Percentiles rank a stretch among this genome's conserved stretches.
These are phyloP conservation scores for Cercospora nicotianae DNA, from an alignment of 2,329 filamentous ascomycete genomes.

Conservation along the genomic window DNA sequence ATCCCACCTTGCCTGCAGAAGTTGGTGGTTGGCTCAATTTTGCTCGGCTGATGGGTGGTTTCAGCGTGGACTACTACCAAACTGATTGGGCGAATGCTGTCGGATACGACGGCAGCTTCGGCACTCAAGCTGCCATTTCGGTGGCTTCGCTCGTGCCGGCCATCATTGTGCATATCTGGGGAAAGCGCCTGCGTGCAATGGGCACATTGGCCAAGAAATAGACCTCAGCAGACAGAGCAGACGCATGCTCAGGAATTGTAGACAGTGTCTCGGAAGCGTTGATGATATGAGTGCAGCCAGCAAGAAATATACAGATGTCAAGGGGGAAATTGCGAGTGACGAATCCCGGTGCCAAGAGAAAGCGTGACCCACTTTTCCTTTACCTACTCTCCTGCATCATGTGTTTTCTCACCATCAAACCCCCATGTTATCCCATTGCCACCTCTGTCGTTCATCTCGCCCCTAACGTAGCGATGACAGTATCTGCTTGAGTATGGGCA, in stretches of 20 bases:
- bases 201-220: not conserved
- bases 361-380: not conserved
- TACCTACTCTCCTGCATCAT: not conserved
- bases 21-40: slow-evolving; percentile 20
- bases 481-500: not conserved
- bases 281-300: not conserved
- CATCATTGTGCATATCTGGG: not conserved
- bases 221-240: not conserved
- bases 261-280: not conserved
- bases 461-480: not conserved
- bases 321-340: not conserved
- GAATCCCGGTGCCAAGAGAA: not conserved
- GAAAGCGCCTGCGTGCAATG: not conserved
- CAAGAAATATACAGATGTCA: not conserved
- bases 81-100: slow-evolving; percentile 18
- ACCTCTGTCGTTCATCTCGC: not conserved
- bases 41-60: slow-evolving; percentile 17
- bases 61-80: slow-evolving; percentile 20
- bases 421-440: not conserved
- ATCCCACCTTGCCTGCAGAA: slow-evolving; percentile 18
- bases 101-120: slow-evolving; percentile 20
- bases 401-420: not conserved
- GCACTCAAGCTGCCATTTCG: slow-evolving; percentile 15
- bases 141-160: not conserved
- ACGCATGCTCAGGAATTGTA: not conserved